Base-by-base conservation (phyloP, 2,329 filamentous ascomycete species). In the Thelonectria rubi region DNA sequence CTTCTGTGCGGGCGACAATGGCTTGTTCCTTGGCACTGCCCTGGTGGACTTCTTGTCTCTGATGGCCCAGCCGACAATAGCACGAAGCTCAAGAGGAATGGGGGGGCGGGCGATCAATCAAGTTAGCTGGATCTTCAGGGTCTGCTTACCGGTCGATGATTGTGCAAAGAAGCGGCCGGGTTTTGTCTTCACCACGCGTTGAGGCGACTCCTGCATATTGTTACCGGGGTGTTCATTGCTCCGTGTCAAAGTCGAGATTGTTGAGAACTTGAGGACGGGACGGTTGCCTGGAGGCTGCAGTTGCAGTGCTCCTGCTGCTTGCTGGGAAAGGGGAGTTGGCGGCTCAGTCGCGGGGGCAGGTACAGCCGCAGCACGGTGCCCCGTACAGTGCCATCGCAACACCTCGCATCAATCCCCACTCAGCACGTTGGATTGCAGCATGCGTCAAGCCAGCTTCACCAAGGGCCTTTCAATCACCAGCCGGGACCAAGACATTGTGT, bases 361-460 rank as follows among this genome's bases (percentile, higher is more conserved):
- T 37, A 43, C 34, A 37, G 34, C 34, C 34, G 34, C 34, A 37
- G 34, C 15, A 37, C 34, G 14, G 34, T 37, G 34, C 15, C 34
- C 34, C 15, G 3, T 37, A 37, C 47, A 42, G 45, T 47, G 45
- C 51, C 21, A 47, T 15, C 30, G 43, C 17, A 53, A 32, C 42
- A 42, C 43, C 42, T 60, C 30, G 34, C 20, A 30, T 26, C 21
- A n/a, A 47, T 46, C 40, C 46, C 52, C 58, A 60, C 53, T 55
- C 52, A 45, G 53, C 47, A 55, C 47, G 52, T 48, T 60, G 52
- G 58, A 60, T 47, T 61, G 58, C 53, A 56, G 47, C 37, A 45
- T 49, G 47, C 30, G 11, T 14, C 21, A 46, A 18, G 46, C 26
- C 51, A 54, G 37, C 26, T 30, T 30, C 5, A 45, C 51, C 55